phyloP scores from a whole-genome alignment of 2,329 filamentous ascomycete genomes.

The Penicillium crustosum region DNA sequence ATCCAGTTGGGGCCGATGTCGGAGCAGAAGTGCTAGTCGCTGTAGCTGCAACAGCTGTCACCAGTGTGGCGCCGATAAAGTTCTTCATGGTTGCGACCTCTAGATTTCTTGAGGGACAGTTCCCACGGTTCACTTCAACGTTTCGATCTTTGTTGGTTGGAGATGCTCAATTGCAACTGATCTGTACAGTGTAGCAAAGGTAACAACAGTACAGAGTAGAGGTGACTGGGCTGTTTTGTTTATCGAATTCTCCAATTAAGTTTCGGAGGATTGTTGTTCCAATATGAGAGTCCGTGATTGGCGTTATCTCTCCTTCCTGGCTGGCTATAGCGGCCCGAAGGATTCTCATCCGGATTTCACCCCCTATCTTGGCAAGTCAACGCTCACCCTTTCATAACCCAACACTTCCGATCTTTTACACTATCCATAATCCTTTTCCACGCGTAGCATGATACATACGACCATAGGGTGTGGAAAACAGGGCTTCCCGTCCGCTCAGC shows the following conservation, averaged over 20 bases:
- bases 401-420: too few species aligned
- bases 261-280: background rate
- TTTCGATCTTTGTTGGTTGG: background rate
- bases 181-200: background rate
- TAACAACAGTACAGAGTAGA: background rate
- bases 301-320: background rate
- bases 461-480: too few species aligned
- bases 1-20: conserved; percentile 24
- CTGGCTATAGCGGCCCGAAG: background rate
- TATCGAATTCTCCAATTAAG: background rate
- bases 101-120: background rate
- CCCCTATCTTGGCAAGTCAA: too few species aligned
- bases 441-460: too few species aligned
- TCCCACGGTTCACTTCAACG: background rate
- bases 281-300: too few species aligned
- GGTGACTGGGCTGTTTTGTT: background rate
- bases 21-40: conserved; percentile 8
- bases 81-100: conserved; percentile 12
- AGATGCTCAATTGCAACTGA: background rate
- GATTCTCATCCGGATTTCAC: too few species aligned
- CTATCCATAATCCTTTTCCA: too few species aligned
- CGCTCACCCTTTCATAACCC: too few species aligned
- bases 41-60: conserved; percentile 8
- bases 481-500: too few species aligned
- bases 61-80: conserved; percentile 3